Base-by-base conservation (phyloP, 1,139 yeast genomes). In the Pichiaceae sp. region DNA sequence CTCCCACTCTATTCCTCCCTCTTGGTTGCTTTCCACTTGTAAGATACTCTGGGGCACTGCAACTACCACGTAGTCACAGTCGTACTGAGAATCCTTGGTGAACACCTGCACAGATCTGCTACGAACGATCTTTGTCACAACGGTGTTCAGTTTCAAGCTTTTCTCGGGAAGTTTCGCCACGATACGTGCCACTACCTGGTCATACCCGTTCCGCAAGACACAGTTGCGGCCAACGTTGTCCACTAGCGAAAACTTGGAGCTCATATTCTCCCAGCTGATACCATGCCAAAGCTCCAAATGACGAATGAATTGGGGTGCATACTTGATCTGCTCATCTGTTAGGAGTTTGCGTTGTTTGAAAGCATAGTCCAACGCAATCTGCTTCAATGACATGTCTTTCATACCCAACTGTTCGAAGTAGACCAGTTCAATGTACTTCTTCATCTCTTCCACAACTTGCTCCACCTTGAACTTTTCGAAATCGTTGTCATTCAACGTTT, bases 211-310 rank as follows among this genome's bases (percentile, higher is more conserved):
- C 36, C 68, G 56, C 35, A 81, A 80, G 47, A 75, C 65, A 17
- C 86, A 74, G 50, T 86, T 80, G 47, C 95, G 64, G 1, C 95
- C 95, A 42, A 75, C 75, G 48, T 78, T 81, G 39, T 75, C 84
- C 56, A 78, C 69, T 12, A 70, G 59, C 1, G 85, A 69, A 49
- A 72, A 79, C 48, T 78, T 78, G 4, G 82, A 79, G 50, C 94
- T 81, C 47, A 80, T 66, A 25, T 59, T 53, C 29, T 72, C 72
- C 75, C 86, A 76, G 19, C 79, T 66, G 20, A 79, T 63, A 0
- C 94, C 96, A 53, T 76, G 83, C 91, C 94, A 85, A 27, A 80
- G 60, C 53, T 86, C 95, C 39, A 74, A 53, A 42, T 66, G 66
- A 45, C 94, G 60, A 27, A 72, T 57, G 42, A 70, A 53, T 41